These are phyloP conservation scores for Fusarium hostae DNA, from an alignment of 2,329 filamentous ascomycete genomes.

Conservation along the genomic window DNA sequence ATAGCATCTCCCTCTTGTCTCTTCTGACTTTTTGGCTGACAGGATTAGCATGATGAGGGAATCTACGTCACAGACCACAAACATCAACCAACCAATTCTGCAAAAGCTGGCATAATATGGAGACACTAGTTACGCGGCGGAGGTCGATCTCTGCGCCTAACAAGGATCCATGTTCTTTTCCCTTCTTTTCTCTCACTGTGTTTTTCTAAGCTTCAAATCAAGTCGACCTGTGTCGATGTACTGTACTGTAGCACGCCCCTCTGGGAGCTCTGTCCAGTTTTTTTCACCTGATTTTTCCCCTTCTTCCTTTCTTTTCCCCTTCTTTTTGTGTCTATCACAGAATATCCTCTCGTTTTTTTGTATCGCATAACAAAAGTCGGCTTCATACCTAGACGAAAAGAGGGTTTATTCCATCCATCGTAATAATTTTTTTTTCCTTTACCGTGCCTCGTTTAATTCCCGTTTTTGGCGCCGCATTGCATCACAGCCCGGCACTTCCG, in stretches of 20 bases:
- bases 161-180: conserved; percentile 18
- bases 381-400: neutral
- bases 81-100: conserved; percentile 12
- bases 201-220: neutral
- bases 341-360: conserved; percentile 29
- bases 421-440: neutral
- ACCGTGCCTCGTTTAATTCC: conserved; percentile 27
- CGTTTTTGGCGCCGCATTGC: conserved; percentile 14
- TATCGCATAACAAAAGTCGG: neutral
- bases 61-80: conserved; percentile 26
- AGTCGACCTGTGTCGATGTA: neutral
- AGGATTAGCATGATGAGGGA: neutral
- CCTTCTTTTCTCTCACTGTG: conserved; percentile 3
- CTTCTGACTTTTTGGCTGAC: conserved; percentile 7
- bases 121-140: conserved; percentile 29
- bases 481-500: conserved; percentile 33
- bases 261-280: neutral
- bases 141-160: conserved; percentile 22
- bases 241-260: neutral
- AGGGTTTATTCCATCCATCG: conserved; percentile 6
- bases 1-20: conserved; percentile 6
- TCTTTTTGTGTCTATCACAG: neutral
- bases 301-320: neutral
- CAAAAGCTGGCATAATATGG: conserved; percentile 14
- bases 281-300: conserved; percentile 5